Evolutionary conservation across 2,329 filamentous ascomycete genomes (phyloP), one percentile per base, ranked within the genome.

Genomic region (Atkinsonella hypoxylon): DNA sequence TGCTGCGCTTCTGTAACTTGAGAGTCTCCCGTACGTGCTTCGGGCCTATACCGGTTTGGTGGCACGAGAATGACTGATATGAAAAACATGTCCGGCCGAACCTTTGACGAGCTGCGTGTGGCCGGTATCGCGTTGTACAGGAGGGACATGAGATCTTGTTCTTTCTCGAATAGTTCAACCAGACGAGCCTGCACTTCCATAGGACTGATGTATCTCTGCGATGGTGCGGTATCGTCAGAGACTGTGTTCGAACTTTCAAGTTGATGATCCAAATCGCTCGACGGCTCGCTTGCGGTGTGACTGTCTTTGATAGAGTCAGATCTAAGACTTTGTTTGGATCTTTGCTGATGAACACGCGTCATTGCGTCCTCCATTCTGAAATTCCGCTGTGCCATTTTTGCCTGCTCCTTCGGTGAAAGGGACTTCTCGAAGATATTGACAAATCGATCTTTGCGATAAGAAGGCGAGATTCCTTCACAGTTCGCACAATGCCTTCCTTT

Each of bases 71-170:
- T 73, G 36, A 82, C 84, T 51, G 86, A 83, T 51, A 97, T 75
- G 69, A 98, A 98, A 5, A 98, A 97, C 83, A 97, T 95, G 57
- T 95, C 87, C 1, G 88, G 80, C 2, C 73, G 81, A 30, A n/a
- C 89, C 72, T 17, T 71, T 71, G 7, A 69, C 38, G 74, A 69
- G 51, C 76, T 79, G 62, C 79, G 82, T 4, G 76, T 72, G 10
- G 67, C 64, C 4, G 84, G 81, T 52, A 85, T 82, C n/a, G 87
- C 85, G 62, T 83, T 85, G 69, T 96, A 98, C 4, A 98, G 72
- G n/a, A 96, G 74, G 15, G 82, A 76, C 42, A 98, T 66, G 32
- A 98, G 76, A 43, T 95, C 89, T 55, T 85, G 79, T 62, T 98
- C 93, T 54, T 89, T 87, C 56, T 89, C 79, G 62, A 98, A 97